These are phyloP conservation scores for Larix sibirica DNA, from an alignment of 83 land plant genomes.

Conservation along the genomic window DNA sequence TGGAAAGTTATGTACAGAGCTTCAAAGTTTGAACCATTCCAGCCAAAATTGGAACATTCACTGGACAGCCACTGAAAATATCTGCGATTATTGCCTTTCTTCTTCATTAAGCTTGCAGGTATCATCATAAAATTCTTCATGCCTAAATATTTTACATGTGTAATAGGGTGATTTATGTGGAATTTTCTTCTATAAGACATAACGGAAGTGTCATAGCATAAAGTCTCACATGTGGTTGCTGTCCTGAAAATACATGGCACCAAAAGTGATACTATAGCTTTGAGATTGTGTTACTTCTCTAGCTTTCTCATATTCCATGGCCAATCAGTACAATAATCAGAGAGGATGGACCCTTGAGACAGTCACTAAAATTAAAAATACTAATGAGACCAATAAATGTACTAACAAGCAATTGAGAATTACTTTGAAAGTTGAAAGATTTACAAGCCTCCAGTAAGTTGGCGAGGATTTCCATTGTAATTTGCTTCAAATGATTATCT, in stretches of 20 bases:
- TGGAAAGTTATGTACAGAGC: conserved; percentile 26
- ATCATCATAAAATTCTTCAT: conserved; percentile 19
- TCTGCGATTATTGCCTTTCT: conserved; percentile 27
- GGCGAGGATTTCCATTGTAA: conserved; percentile 22
- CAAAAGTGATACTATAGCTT: conserved; percentile 10
- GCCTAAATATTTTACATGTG: conserved; percentile 24
- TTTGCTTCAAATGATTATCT: conserved; percentile 15
- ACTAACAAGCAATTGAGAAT: conserved; percentile 15
- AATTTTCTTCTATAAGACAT: conserved; percentile 21
- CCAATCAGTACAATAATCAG: conserved; percentile 18
- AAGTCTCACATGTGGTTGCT: conserved; percentile 15
- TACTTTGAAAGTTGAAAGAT: conserved; percentile 16
- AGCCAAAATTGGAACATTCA: conserved; percentile 18
- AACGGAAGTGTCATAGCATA: conserved; percentile 22
- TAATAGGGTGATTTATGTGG: conserved; percentile 22
- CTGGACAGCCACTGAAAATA: conserved; percentile 27
- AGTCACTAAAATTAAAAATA: not conserved
- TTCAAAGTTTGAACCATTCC: conserved; percentile 25
- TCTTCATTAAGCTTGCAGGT: conserved; percentile 20
- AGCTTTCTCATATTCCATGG: conserved; percentile 17
- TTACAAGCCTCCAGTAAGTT: conserved; percentile 11
- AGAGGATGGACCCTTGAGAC: conserved; percentile 14
- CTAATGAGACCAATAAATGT: conserved; percentile 11
- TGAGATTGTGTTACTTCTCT: conserved; percentile 12
- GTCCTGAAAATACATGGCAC: conserved; percentile 15